Evolutionary conservation across 768 basidiomycete genomes (phyloP), one percentile per base, ranked within the genome.

Genomic region (Suillus lakei): DNA sequence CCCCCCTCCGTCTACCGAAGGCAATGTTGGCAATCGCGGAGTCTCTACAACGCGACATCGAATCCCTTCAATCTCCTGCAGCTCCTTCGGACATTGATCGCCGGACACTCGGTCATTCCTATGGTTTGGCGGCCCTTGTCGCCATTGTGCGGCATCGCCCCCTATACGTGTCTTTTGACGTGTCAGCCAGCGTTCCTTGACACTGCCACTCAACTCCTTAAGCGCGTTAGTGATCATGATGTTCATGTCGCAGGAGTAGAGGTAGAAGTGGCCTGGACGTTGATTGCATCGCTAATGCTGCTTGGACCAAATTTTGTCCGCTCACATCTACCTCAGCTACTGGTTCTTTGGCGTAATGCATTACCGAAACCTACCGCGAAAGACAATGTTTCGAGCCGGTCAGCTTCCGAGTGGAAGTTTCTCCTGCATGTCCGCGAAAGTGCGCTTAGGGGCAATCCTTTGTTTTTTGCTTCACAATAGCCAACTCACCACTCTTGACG

Each of bases 281-380:
- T 92, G 41, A 93, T 99, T 62, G 89, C 92, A 0, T 90, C 95
- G 1, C 79, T 99, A 34, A 95, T 98, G 93, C 86, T 91, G 3
- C 88, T 98, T 8, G 97, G 96, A 0, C 94, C 93, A 4, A 92
- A 95, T 70, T 98, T 99, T 69, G 95, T 98, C 61, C 89, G 94
- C 21, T 87, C 95, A 0, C 96, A 99, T 75, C 85, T 99, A 2
- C 92, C 96, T 0, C 97, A 98, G 70, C 83, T 99, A 21, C 85
- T 99, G 46, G 95, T 99, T 0, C 86, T 99, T 4, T 99, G 98
- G 98, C 84, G 98, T 38, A 99, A 99, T 70, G 96, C 97, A 1
- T 83, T 99, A 0, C 96, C 98, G 2, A 99, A 99, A 77, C 91
- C 95, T 0, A 96, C 94, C 0, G 91, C 85, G 71, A 98, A 98